Evolutionary conservation across 768 basidiomycete genomes (phyloP), one percentile per base, ranked within the genome.

Genomic region (Hysterangium stoloniferum): DNA sequence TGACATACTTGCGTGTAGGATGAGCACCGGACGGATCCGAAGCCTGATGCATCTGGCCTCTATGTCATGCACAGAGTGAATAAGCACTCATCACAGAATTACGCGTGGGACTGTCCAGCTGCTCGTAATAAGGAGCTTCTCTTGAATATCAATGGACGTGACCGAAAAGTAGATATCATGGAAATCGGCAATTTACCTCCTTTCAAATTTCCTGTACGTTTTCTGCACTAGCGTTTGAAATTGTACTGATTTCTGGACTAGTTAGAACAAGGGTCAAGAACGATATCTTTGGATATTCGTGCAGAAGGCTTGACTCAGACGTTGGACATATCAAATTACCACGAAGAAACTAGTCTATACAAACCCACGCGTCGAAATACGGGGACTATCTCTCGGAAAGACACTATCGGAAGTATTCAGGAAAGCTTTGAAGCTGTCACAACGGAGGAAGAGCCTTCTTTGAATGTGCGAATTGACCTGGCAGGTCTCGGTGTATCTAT

Each of bases 91-190:
- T 72, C 68, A 13, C 63, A 76, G 38, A 69, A 77, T 28, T 99
- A 97, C 62, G 86, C 93, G 4, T 99, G 95, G 95, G 96, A 99
- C 61, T 80, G 75, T 53, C 96, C 96, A 6, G 87, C 92, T 2
- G 82, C 83, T 1, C 71, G 71, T 40, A 82, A 86, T 57, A 98
- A 95, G 68, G 82, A 80, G 56, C 70, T 99, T 22, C 64, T 79
- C 31, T 70, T 99, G 19, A 63, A 64, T 8, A 73, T 82, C 43
- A 82, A 81, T 36, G 75, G 76, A 20, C 67, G 77, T 47, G 77
- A 76, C 9, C 77, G 89, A 25, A 64, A 73, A 19, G 71, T 98
- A 45, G 95, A 98, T 62, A 83, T 95, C 54, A 84, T 95, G 82
- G 96, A 97, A 65, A 98, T 99, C 19, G 96, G 96, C 24, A 78